These are phyloP conservation scores for Exophiala sideris DNA, from an alignment of 2,329 filamentous ascomycete genomes.

Conservation along the genomic window DNA sequence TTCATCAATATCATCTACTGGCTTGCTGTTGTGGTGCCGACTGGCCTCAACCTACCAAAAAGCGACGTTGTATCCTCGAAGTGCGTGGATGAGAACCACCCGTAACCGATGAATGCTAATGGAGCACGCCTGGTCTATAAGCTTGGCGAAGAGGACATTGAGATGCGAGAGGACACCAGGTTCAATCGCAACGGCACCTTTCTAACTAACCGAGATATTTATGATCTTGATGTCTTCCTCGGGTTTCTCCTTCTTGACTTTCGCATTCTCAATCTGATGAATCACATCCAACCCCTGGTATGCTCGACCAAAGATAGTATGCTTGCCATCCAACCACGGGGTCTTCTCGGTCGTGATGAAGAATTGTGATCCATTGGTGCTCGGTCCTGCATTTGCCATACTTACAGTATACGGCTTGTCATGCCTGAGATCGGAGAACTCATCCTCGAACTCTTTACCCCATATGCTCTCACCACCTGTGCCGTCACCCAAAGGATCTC, in stretches of 20 bases:
- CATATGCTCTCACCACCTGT: slow-evolving; percentile 90
- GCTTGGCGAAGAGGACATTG: no score
- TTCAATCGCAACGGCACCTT: no score
- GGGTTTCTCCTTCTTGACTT: slow-evolving; percentile 86
- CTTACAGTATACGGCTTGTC: slow-evolving; percentile 95
- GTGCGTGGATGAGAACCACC: no score
- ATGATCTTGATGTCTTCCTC: slow-evolving; percentile 97
- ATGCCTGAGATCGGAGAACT: slow-evolving; percentile 86
- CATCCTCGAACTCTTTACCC: slow-evolving; percentile 89
- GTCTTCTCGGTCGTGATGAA: slow-evolving; percentile 94
- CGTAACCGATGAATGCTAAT: no score
- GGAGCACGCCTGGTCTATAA: no score
- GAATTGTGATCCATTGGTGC: slow-evolving; percentile 95
- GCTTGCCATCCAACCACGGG: slow-evolving; percentile 92
- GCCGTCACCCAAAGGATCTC: slow-evolving; percentile 82
- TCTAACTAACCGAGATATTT: slow-evolving; percentile 59
- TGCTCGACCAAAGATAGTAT: slow-evolving; percentile 91
- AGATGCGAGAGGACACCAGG: no score
- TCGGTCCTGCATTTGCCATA: slow-evolving; percentile 96
- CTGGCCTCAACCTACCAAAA: no score
- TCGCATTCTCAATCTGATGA: slow-evolving; percentile 89
- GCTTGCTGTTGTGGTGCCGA: background rate
- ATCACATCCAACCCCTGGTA: slow-evolving; percentile 90
- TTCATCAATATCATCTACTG: background rate
- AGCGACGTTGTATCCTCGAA: no score